These are phyloP conservation scores for Lactuca sativa DNA, from an alignment of 129 eudicot genomes.

Conservation along the genomic window DNA sequence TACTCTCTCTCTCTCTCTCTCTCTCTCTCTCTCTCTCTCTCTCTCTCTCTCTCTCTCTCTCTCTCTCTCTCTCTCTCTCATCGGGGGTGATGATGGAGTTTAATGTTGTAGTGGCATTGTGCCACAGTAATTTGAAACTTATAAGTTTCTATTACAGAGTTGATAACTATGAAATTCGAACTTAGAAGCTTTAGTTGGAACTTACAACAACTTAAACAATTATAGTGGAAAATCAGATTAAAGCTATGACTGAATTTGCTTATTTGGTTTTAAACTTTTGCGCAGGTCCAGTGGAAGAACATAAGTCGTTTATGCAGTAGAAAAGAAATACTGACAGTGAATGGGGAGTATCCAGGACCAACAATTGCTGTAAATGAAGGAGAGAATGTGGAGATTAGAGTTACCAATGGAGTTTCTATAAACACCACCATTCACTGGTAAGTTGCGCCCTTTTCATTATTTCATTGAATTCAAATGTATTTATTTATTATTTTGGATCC, in stretches of 20 bases:
- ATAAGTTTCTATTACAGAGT: no score
- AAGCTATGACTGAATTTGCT: not conserved
- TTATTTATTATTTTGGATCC: not conserved
- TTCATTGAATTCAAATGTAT: not conserved
- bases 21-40: not conserved
- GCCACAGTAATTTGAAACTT: not conserved
- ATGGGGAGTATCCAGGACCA: slow-evolving; percentile 89
- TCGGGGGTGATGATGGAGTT: not conserved
- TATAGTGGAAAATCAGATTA: no score
- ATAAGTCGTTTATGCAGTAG: slow-evolving; percentile 60
- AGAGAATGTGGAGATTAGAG: slow-evolving; percentile 60
- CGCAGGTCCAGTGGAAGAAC: slow-evolving; percentile 72
- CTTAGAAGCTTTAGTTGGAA: not conserved
- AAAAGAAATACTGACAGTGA: slow-evolving; percentile 53
- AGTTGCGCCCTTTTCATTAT: slow-evolving; percentile 7
- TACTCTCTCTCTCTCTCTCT: slow-evolving; percentile 22
- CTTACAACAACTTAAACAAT: not conserved
- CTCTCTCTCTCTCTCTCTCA: no score
- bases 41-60: not conserved
- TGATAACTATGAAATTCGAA: not conserved
- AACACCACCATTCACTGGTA: slow-evolving; percentile 90
- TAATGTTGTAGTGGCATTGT: not conserved
- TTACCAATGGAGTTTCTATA: slow-evolving; percentile 48
- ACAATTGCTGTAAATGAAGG: slow-evolving; percentile 73
- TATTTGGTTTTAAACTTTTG: not conserved